A percentile compares a stretch with the other conserved stretches of the same genome.
Evolutionary conservation across 2,329 filamentous ascomycete species (phyloP).

Genomic region (Neopestalotiopsis clavispora): DNA sequence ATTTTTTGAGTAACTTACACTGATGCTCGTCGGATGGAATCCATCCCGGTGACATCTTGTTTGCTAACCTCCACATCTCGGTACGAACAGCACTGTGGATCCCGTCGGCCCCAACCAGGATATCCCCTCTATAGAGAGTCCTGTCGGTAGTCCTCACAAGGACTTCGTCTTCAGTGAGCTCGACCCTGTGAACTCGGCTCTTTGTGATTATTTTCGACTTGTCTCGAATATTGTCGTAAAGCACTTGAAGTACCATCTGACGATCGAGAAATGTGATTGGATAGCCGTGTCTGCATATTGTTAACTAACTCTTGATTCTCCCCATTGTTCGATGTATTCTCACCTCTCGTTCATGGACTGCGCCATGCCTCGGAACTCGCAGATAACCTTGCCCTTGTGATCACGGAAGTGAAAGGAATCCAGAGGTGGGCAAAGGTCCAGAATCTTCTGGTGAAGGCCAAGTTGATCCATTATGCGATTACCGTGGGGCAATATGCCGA

Average conservation of each 20-base stretch:
- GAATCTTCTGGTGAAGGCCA: background rate
- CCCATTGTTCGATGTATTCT: slow-evolving; percentile 19
- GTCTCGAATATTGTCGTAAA: slow-evolving; percentile 25
- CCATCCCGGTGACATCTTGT: slow-evolving; percentile 7
- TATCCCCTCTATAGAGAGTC: slow-evolving; percentile 16
- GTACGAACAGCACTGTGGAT: slow-evolving; percentile 21
- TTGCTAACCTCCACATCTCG: slow-evolving; percentile 15
- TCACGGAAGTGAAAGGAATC: background rate
- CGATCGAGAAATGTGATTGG: slow-evolving; percentile 25
- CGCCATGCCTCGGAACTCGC: slow-evolving; percentile 12
- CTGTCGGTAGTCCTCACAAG: slow-evolving; percentile 16
- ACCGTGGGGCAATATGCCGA: slow-evolving; percentile 42
- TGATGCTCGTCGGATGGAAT: background rate
- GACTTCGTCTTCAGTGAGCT: slow-evolving; percentile 18
- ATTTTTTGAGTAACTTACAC: background rate
- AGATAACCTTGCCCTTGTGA: background rate
- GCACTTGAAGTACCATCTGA: slow-evolving; percentile 24
- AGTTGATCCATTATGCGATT: slow-evolving; percentile 32
- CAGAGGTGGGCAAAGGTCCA: background rate
- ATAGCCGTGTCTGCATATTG: slow-evolving; percentile 19
- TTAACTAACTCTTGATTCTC: slow-evolving; percentile 2
- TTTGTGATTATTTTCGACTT: slow-evolving; percentile 33
- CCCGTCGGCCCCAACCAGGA: slow-evolving; percentile 26
- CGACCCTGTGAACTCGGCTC: slow-evolving; percentile 23
- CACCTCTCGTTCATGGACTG: background rate